phyloP scores from a whole-genome alignment of 208 protist species.

The Crithidia thermophila region DNA sequence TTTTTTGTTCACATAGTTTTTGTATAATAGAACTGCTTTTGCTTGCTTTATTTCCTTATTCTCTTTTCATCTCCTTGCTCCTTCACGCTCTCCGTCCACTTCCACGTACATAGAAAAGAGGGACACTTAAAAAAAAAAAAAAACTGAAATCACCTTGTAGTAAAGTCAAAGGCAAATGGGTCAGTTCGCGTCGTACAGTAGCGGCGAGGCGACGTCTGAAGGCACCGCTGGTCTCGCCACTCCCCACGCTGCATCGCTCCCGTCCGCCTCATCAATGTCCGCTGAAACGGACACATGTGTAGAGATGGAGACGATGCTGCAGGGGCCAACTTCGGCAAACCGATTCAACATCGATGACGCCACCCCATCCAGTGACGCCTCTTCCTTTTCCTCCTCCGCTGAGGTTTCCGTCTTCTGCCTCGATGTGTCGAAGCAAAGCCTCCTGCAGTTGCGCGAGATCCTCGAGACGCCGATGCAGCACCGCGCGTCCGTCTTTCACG shows the following conservation, averaged over 20 bases:
- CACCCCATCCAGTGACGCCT: not conserved
- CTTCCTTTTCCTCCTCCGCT: not conserved
- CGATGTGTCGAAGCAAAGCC: constrained; percentile 10
- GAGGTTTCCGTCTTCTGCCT: constrained; percentile 19
- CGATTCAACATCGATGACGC: not conserved
- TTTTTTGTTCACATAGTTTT: too few relatives aligned
- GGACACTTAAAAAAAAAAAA: not conserved
- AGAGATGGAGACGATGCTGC: constrained; percentile 18
- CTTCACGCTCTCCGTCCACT: not conserved
- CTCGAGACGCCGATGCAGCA: constrained; percentile 11
- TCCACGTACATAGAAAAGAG: not conserved
- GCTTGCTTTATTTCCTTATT: too few relatives aligned
- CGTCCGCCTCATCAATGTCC: not conserved
- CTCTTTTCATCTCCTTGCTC: not conserved
- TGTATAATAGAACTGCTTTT: too few relatives aligned
- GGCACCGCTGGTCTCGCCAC: not conserved
- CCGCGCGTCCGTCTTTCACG: constrained; percentile 6
- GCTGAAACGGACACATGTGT: not conserved
- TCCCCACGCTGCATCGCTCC: not conserved
- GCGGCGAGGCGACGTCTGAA: too few relatives aligned
- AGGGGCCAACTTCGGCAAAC: not conserved
- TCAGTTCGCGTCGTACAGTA: constrained; percentile 7
- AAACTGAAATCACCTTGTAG: not conserved
- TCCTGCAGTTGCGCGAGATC: constrained; percentile 3
- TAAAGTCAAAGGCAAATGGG: too few relatives aligned